Conservation (phyloP, 805 yeast genomes). For the Candida insectorum region DNA sequence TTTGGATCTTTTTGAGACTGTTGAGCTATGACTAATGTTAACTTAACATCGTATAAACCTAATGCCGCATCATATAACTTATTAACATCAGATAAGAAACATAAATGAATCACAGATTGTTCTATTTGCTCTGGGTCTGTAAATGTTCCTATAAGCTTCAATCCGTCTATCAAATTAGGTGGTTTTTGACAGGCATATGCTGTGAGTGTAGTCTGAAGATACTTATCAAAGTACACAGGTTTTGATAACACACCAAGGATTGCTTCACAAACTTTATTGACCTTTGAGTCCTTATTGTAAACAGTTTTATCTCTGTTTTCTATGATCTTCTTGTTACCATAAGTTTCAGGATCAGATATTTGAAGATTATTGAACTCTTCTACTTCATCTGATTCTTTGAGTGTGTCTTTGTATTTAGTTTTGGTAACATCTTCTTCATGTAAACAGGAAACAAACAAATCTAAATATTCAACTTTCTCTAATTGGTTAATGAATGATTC, state of each 20-base stretch:
- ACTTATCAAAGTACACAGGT: constrained; percentile 51
- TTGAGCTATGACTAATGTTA: constrained; percentile 85
- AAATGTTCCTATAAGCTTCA: constrained; percentile 56
- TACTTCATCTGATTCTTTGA: constrained; percentile 16
- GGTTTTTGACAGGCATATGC: constrained; percentile 92
- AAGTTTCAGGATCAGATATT: constrained; percentile 13
- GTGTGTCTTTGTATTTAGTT: constrained; percentile 81
- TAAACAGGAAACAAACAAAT: constrained; percentile 81
- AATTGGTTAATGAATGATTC: constrained; percentile 69
- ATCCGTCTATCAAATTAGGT: constrained; percentile 75
- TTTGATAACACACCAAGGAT: constrained; percentile 54
- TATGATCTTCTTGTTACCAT: constrained; percentile 29
- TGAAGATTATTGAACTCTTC: constrained; percentile 8
- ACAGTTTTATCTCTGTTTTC: constrained; percentile 35
- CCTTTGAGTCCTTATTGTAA: constrained; percentile 48
- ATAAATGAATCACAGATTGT: constrained; percentile 72
- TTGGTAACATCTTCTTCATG: constrained; percentile 80
- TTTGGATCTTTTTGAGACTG: constrained; percentile 97
- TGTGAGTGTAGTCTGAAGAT: constrained; percentile 77
- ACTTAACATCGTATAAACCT: constrained; percentile 75
- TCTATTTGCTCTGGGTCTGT: constrained; percentile 45
- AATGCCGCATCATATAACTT: constrained; percentile 74
- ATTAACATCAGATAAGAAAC: constrained; percentile 89
- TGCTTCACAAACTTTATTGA: constrained; percentile 74
- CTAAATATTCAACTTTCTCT: constrained; percentile 70